Evolutionary conservation across 805 yeast genomes (phyloP).

Genomic region (Brettanomyces naardenensis): DNA sequence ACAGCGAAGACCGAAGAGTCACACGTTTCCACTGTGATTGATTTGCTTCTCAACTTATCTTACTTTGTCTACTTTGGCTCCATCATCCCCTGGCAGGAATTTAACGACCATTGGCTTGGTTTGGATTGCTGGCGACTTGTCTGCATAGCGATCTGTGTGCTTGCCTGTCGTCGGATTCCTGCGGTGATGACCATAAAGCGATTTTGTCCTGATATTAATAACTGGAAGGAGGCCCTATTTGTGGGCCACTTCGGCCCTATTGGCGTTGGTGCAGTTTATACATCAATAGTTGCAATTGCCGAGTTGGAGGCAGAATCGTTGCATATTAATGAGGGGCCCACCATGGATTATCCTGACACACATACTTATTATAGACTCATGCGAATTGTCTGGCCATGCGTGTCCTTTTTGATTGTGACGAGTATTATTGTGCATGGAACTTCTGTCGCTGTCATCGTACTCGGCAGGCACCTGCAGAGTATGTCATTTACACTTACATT

Average conservation of each 20-base stretch:
- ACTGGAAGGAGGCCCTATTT: constrained; percentile 62
- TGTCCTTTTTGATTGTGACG: constrained; percentile 42
- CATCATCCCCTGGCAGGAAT: constrained; percentile 60
- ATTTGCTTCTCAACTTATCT: constrained; percentile 55
- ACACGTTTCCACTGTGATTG: constrained; percentile 58
- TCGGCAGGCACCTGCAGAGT: constrained; percentile 83
- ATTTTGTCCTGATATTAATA: constrained; percentile 50
- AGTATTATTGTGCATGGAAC: constrained; percentile 58
- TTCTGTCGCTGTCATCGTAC: constrained; percentile 48
- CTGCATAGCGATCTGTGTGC: constrained; percentile 41
- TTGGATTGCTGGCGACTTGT: constrained; percentile 46
- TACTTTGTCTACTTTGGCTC: constrained; percentile 67
- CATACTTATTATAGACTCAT: constrained; percentile 24
- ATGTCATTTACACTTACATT: constrained; percentile 90
- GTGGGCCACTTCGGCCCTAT: constrained; percentile 76
- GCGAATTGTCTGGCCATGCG: constrained; percentile 40
- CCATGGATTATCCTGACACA: constrained; percentile 21
- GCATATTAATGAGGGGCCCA: constrained; percentile 29
- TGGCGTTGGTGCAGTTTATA: constrained; percentile 39
- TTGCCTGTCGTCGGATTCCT: constrained; percentile 46
- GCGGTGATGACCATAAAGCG: constrained; percentile 49
- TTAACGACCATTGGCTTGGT: constrained; percentile 39
- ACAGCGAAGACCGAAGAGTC: constrained; percentile 52
- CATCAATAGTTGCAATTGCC: constrained; percentile 27
- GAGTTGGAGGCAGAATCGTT: constrained; percentile 29